A percentile compares a stretch with the other conserved stretches of the same genome.
Evolutionary conservation across 2,329 filamentous ascomycete species (phyloP).

Genomic region (Pestalotiopsis sp.): DNA sequence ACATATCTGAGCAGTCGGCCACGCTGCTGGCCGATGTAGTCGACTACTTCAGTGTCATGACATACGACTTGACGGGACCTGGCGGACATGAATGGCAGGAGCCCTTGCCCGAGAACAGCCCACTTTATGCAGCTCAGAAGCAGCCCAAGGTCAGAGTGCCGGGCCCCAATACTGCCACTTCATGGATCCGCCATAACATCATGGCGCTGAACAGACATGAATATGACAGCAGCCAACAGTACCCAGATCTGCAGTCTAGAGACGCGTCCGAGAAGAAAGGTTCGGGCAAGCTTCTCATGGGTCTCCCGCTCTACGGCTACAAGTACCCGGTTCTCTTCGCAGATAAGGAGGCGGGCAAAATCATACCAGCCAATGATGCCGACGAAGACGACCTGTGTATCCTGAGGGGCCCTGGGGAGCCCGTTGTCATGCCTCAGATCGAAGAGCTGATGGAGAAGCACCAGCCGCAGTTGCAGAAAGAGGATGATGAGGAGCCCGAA

Average conservation of each 20-base stretch:
- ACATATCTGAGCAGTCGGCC: conserved; percentile 9
- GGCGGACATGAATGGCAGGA: conserved; percentile 15
- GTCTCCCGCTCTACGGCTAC: conserved; percentile 23
- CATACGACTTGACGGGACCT: conserved; percentile 23
- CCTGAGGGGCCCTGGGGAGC: background rate
- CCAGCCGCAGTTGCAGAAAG: background rate
- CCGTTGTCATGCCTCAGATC: background rate
- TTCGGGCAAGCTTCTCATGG: conserved; percentile 21
- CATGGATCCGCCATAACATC: conserved; percentile 1
- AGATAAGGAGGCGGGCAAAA: background rate
- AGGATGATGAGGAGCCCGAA: background rate
- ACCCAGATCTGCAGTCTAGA: conserved; percentile 10
- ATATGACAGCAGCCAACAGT: background rate
- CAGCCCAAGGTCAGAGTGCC: conserved; percentile 7
- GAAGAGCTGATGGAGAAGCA: background rate
- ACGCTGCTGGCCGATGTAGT: conserved; percentile 17
- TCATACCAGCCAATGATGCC: background rate
- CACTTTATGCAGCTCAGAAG: background rate
- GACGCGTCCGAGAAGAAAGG: conserved; percentile 2
- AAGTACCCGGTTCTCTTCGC: conserved; percentile 18
- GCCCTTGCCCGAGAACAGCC: background rate
- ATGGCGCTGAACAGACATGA: background rate
- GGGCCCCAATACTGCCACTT: background rate
- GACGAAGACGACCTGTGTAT: background rate
- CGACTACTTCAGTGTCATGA: conserved; percentile 26